Evolutionary conservation across 1,284 basidiomycete species (phyloP), one percentile per base, ranked within the genome.

Genomic region (Ustilago shanxiensis): DNA sequence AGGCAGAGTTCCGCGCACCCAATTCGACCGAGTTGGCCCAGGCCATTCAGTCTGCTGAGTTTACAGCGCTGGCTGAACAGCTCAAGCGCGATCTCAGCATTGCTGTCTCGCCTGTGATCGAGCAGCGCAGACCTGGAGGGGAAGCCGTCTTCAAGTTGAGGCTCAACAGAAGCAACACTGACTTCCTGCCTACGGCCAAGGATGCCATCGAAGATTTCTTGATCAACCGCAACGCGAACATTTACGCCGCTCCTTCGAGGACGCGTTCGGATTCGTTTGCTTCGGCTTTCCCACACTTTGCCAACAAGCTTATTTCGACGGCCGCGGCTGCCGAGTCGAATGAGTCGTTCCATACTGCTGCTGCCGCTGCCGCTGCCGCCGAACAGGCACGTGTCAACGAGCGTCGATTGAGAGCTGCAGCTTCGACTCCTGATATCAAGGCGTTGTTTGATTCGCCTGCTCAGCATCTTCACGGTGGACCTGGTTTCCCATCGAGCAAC

Each of bases 211-310:
- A 98, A 85, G 93, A 96, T 82, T 98, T 93, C 88, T 87, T 98
- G 68, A 88, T 93, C 57, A 91, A 91, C 72, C 92, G 95, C 81
- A 94, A 93, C 80, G 85, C 88, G 61, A 86, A 87, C 59, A 86
- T 88, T 5, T 88, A 87, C 63, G 87, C 87, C 11, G 80, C 87
- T 1, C 82, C 84, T 22, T 82, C 84, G 7, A 84, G 85, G 57
- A 66, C 67, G 1, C 67, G 94, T 31, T 92, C 92, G 29, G 95
- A 98, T 85, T 95, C 94, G 5, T 96, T 96, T 83, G 92, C 95
- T 26, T 94, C 96, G 82, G 93, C 95, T 1, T 95, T 98, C 89
- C 93, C 95, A 35, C 95, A 97, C 86, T 98, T 98, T 87, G 94
- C 97, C 85, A 95, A 93, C 87, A 97, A 96, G 87, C 91, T 98